phyloP scores from a whole-genome alignment of 1,139 yeast genomes.

The Schizosaccharomyces versatilis region DNA sequence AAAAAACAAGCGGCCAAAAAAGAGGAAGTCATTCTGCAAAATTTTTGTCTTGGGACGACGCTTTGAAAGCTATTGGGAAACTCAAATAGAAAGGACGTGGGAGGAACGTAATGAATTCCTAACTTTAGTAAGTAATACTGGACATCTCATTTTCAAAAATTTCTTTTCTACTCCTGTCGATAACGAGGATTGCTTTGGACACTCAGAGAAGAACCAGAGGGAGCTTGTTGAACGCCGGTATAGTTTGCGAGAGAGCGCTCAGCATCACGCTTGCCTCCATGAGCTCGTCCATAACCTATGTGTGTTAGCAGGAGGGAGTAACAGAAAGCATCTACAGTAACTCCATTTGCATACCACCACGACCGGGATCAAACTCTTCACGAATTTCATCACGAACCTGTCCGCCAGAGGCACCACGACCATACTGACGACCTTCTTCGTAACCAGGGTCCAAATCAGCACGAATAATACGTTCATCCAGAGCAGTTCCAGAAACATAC shows the following conservation, averaged over 20 bases:
- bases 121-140: not conserved
- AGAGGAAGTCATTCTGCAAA: conserved; percentile 38
- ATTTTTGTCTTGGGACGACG: conserved; percentile 27
- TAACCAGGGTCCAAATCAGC: conserved; percentile 91
- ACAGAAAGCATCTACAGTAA: not conserved
- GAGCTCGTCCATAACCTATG: not conserved
- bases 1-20: conserved; percentile 27
- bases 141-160: not conserved
- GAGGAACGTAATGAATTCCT: not conserved
- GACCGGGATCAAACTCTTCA: conserved; percentile 33
- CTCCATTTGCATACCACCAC: conserved; percentile 25
- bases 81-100: not conserved
- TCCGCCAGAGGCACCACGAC: conserved; percentile 79
- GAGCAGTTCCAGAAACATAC: conserved; percentile 53
- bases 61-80: conserved; percentile 23
- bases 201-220: not conserved
- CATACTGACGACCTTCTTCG: conserved; percentile 80
- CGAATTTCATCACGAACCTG: conserved; percentile 44
- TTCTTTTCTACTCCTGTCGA: not conserved
- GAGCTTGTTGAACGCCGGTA: not conserved
- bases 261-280: not conserved
- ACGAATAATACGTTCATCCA: conserved; percentile 58
- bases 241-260: not conserved
- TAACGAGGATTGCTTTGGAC: conserved; percentile 1
- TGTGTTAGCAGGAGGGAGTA: not conserved